Base-by-base conservation (phyloP, 129 eudicot species). In the Gnaphalium uliginosum region DNA sequence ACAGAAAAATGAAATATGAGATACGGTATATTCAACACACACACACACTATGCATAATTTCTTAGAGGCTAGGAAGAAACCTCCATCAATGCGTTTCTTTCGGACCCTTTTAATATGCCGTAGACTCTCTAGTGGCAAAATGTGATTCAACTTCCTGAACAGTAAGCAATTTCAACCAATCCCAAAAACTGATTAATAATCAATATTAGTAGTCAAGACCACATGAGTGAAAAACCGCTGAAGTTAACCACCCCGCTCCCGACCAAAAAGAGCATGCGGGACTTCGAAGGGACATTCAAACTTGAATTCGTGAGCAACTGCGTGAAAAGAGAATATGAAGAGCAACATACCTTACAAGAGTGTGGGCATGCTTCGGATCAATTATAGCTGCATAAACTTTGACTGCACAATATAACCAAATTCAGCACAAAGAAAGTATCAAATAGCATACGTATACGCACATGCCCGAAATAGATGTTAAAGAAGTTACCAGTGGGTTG, bases 101-200 rank as follows among this genome's bases (percentile, higher is more conserved):
- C 82, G 84, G 35, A 91, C 89, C 6, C 99, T 90, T 83, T 95
- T 95, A 72, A 91, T 94, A 84, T 95, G 99, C 65, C 87, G 90
- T 64, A 87, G 81, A 79, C 83, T 79, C 81, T 95, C 96, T 70
- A 95, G 59, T 41, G 94, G 97, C 24, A 89, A 86, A 65, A 87
- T 84, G 33, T 84, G 82, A 78, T 95, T 95, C 74, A 95, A 79
- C 70, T 89, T 91, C 89, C 99, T 93, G 74, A 59, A 79, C 32
- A 78, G 33, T 0, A 69, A 35, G 54, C 51, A 69, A n/a, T 70
- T 61, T 13, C 25, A 56, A 56, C 62, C 15, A 71, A 71, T 25
- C 43, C 18, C 57, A 71, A 24, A 66, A 29, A 21, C 4, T 23
- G 68, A 67, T 46, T 14, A 75, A 25, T 17, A 18, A 61, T 51